Percentiles rank a stretch among this genome's conserved stretches.
These are phyloP conservation scores for Trichoderma cornu-damae DNA, from an alignment of 2,329 filamentous ascomycete species.

Conservation along the genomic window DNA sequence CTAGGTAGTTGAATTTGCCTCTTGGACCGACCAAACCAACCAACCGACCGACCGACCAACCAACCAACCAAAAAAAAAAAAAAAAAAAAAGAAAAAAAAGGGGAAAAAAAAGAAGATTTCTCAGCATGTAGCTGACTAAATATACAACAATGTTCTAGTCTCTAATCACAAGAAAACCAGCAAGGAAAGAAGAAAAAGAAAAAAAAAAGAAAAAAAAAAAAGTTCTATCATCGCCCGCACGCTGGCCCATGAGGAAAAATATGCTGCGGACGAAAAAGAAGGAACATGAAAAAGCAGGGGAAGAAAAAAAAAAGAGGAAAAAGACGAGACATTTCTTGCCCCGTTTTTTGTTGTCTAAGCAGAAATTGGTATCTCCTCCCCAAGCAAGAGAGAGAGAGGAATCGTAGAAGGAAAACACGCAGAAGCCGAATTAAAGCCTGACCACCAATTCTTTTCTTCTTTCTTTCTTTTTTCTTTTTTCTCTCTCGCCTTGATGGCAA, in stretches of 20 bases:
- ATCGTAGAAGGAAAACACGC: background rate
- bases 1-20: background rate
- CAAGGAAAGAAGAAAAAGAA: background rate
- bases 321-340: no score
- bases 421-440: conserved; percentile 5
- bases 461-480: background rate
- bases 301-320: background rate
- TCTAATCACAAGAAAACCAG: background rate
- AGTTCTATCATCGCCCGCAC: conserved; percentile 12
- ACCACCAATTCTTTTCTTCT: background rate
- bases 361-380: conserved; percentile 8
- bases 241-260: conserved; percentile 2
- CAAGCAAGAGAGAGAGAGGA: background rate
- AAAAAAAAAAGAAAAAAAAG: background rate
- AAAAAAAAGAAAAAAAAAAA: background rate
- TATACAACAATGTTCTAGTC: conserved; percentile 10
- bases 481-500: background rate
- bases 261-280: conserved; percentile 10
- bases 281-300: no score
- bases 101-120: background rate
- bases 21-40: no score
- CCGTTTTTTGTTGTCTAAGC: conserved; percentile 10
- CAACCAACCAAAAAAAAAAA: no score
- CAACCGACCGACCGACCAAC: no score
- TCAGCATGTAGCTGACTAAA: background rate